phyloP scores from a whole-genome alignment of 1,139 yeast species.

The Arxiozyma telluris region DNA sequence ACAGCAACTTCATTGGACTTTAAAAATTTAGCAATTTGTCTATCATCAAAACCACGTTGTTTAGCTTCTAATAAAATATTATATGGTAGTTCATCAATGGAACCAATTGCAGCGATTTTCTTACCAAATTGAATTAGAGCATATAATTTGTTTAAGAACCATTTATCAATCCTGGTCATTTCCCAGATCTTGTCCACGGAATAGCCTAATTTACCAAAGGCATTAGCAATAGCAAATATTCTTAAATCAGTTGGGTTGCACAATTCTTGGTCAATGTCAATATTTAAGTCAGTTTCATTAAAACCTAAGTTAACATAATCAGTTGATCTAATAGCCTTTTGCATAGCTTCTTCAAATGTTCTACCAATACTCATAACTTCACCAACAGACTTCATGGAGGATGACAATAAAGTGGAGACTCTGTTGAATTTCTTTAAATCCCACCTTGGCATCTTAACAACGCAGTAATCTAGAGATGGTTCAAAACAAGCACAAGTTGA shows the following conservation, averaged over 20 bases:
- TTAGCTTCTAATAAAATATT: slow-evolving; percentile 73
- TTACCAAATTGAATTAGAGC: slow-evolving; percentile 64
- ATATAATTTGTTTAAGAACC: slow-evolving; percentile 87
- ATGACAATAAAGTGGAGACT: slow-evolving; percentile 79
- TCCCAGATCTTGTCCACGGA: slow-evolving; percentile 88
- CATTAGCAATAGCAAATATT: slow-evolving; percentile 93
- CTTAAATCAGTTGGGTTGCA: slow-evolving; percentile 96
- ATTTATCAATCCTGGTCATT: slow-evolving; percentile 87
- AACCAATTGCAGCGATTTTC: slow-evolving; percentile 50
- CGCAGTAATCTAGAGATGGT: slow-evolving; percentile 95
- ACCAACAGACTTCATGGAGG: slow-evolving; percentile 98
- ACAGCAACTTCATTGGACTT: slow-evolving; percentile 90
- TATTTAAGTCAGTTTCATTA: slow-evolving; percentile 79
- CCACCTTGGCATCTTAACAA: slow-evolving; percentile 98
- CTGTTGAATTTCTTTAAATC: slow-evolving; percentile 92
- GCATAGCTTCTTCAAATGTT: slow-evolving; percentile 96
- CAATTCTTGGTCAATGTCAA: slow-evolving; percentile 82
- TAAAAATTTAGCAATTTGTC: slow-evolving; percentile 87
- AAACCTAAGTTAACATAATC: slow-evolving; percentile 94
- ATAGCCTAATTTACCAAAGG: slow-evolving; percentile 66
- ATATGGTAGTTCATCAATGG: slow-evolving; percentile 53
- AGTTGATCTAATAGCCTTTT: slow-evolving; percentile 93
- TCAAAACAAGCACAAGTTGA: slow-evolving; percentile 96
- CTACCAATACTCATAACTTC: slow-evolving; percentile 98
- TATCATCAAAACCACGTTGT: slow-evolving; percentile 94